Evolutionary conservation across 1,139 yeast species (phyloP).

Genomic region (Candida frijolesensis): DNA sequence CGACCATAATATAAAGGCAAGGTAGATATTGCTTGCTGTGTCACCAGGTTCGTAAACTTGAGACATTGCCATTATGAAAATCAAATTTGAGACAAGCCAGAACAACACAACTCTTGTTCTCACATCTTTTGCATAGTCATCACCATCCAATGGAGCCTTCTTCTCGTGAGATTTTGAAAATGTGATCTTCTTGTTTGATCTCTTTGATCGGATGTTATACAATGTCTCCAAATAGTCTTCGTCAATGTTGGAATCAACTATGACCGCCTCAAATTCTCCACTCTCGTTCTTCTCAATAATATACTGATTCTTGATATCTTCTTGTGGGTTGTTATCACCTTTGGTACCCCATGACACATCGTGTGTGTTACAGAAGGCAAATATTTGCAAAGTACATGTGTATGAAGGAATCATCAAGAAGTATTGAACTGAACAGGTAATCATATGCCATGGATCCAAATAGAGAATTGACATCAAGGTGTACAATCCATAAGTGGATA

Average conservation of each 20-base stretch:
- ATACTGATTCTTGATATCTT: conserved; percentile 47
- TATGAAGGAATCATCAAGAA: conserved; percentile 50
- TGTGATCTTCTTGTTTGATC: conserved; percentile 57
- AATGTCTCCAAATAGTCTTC: conserved; percentile 80
- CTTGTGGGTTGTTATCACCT: conserved; percentile 63
- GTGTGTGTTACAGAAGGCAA: conserved; percentile 53
- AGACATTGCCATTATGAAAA: conserved; percentile 82
- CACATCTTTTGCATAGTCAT: conserved; percentile 92
- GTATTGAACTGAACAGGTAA: conserved; percentile 49
- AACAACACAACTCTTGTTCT: conserved; percentile 90
- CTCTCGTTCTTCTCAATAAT: conserved; percentile 49
- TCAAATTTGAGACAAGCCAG: conserved; percentile 83
- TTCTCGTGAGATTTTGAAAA: conserved; percentile 43
- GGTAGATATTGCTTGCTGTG: conserved; percentile 62
- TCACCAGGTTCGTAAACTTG: conserved; percentile 74
- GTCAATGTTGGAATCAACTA: conserved; percentile 88
- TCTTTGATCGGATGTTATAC: conserved; percentile 70
- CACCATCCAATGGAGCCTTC: conserved; percentile 53
- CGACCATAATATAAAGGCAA: conserved; percentile 85
- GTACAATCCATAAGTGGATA: conserved; percentile 49
- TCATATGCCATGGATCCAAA: conserved; percentile 57
- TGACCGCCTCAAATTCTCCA: conserved; percentile 84
- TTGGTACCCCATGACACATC: conserved; percentile 57
- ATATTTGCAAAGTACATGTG: conserved; percentile 49
- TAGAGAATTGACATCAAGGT: conserved; percentile 49